A percentile compares a stretch with the other conserved stretches of the same genome.
Evolutionary conservation across 306 rosid species (phyloP).

Genomic region (Gillenia trifoliata): DNA sequence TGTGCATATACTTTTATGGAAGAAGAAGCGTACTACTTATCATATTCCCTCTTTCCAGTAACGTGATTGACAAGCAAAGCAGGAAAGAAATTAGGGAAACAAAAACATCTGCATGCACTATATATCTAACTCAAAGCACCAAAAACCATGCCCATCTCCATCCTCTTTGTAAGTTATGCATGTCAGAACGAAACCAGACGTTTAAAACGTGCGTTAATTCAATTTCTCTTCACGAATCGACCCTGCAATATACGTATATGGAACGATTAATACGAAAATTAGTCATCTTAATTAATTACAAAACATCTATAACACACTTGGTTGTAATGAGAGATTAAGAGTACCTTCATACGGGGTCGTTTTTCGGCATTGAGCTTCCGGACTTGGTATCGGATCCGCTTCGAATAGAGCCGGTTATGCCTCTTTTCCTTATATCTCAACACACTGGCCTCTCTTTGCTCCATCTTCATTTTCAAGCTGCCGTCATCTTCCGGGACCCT

Average conservation of each 20-base stretch:
- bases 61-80: neutral
- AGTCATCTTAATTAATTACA: neutral
- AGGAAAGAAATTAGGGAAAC: neutral
- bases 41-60: neutral
- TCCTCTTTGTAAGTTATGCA: neutral
- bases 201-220: slow-evolving; percentile 9
- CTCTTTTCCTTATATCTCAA: slow-evolving; percentile 87
- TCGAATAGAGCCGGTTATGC: slow-evolving; percentile 69
- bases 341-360: slow-evolving; percentile 92
- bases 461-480: slow-evolving; percentile 25
- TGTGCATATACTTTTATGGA: neutral
- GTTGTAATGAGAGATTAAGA: too few species aligned
- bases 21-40: too few species aligned
- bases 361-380: slow-evolving; percentile 90
- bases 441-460: slow-evolving; percentile 78
- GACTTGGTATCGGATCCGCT: slow-evolving; percentile 79
- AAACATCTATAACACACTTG: too few species aligned
- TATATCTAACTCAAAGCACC: neutral
- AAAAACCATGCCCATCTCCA: neutral
- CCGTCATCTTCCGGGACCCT: slow-evolving; percentile 45
- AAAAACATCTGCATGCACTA: neutral
- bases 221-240: slow-evolving; percentile 81
- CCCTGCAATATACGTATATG: slow-evolving; percentile 48
- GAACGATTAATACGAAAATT: neutral
- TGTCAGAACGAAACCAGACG: neutral